These are phyloP conservation scores for Suillus subalutaceus DNA, from an alignment of 768 basidiomycete species.

Conservation along the genomic window DNA sequence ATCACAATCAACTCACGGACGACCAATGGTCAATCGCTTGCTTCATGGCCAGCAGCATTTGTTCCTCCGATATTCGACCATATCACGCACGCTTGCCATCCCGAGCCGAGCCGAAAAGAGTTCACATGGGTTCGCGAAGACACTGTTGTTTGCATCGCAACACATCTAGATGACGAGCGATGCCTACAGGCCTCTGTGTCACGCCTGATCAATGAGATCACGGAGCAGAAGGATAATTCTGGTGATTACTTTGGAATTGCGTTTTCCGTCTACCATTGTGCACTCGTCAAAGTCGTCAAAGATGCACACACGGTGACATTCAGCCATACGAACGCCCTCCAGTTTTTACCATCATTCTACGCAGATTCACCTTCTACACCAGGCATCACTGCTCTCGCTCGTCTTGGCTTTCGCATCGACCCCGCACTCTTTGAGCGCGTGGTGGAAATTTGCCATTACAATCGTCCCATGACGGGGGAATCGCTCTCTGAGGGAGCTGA, in stretches of 20 bases:
- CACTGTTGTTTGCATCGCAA: constrained; percentile 1
- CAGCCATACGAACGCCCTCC: constrained; percentile 2
- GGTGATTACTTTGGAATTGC: neutral
- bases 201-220: constrained; percentile 1
- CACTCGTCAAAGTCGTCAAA: constrained; percentile 2
- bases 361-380: constrained; percentile 4
- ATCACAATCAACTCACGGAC: neutral
- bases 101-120: neutral
- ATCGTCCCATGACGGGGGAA: neutral
- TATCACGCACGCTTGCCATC: neutral
- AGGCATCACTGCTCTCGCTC: constrained; percentile 10
- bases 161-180: constrained; percentile 4
- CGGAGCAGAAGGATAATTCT: neutral
- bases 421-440: constrained; percentile 4
- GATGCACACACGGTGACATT: neutral
- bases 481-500: neutral
- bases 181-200: constrained; percentile 1
- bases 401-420: constrained; percentile 8
- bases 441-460: neutral
- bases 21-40: neutral
- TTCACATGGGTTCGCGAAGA: constrained; percentile 10
- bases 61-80: neutral
- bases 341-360: constrained; percentile 6
- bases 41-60: neutral
- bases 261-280: constrained; percentile 7